These are phyloP conservation scores for Trichophyton mentagrophytes DNA, from an alignment of 2,329 filamentous ascomycete species.

Conservation along the genomic window DNA sequence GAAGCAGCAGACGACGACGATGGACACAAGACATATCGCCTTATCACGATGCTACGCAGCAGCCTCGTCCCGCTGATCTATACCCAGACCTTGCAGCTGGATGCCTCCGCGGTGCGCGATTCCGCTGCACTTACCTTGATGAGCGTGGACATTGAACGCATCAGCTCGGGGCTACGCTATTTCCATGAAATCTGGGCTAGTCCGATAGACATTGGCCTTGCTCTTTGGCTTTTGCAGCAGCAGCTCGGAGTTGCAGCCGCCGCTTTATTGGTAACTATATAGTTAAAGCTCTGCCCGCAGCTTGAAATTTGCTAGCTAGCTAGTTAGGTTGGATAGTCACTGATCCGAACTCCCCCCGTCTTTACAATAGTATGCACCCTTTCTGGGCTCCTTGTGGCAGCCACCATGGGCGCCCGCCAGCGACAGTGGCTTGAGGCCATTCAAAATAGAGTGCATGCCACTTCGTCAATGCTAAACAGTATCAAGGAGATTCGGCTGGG, in stretches of 20 bases:
- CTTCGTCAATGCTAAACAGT: neutral
- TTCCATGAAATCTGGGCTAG: conserved; percentile 4
- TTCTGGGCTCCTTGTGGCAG: neutral
- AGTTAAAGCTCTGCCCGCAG: neutral
- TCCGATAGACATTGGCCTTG: conserved; percentile 4
- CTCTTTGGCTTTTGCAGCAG: conserved; percentile 3
- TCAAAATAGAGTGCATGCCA: neutral
- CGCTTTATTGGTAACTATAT: neutral
- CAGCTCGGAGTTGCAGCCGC: conserved; percentile 1
- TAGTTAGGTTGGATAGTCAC: neutral
- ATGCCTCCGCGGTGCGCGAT: neutral
- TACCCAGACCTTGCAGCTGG: neutral
- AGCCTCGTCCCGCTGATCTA: neutral
- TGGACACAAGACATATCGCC: neutral
- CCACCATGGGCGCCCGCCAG: neutral
- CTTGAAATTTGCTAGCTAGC: no score
- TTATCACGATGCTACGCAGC: conserved; percentile 6
- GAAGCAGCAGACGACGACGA: conserved; percentile 7
- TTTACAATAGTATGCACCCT: neutral
- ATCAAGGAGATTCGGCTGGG: neutral
- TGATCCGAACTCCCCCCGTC: neutral
- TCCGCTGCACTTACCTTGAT: conserved; percentile 2
- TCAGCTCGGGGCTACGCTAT: neutral
- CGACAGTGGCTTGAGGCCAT: neutral
- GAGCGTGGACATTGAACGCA: conserved; percentile 5